phyloP scores from a whole-genome alignment of 495 filamentous ascomycete species.

The Penicillium salamii region DNA sequence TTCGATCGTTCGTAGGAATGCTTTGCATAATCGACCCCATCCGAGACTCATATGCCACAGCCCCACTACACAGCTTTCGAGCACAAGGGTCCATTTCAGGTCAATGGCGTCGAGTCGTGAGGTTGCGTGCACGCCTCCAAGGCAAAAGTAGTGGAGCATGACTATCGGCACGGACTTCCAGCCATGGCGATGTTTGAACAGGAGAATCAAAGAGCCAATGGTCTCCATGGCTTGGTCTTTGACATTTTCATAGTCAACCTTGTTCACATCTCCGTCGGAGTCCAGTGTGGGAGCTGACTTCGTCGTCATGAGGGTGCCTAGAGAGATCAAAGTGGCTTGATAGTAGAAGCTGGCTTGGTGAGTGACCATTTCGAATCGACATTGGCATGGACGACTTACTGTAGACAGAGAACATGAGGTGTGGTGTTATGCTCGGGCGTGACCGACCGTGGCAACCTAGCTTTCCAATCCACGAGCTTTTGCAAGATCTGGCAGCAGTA shows the following conservation, averaged over 20 bases:
- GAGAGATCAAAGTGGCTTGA: slow-evolving; percentile 16
- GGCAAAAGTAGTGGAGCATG: slow-evolving; percentile 28
- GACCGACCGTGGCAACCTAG: slow-evolving; percentile 10
- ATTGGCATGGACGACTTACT: slow-evolving; percentile 9
- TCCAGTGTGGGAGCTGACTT: neutral
- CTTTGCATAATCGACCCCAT: slow-evolving; percentile 26
- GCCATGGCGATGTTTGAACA: slow-evolving; percentile 22
- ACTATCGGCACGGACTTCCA: slow-evolving; percentile 29
- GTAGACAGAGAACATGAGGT: slow-evolving; percentile 20
- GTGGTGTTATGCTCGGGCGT: slow-evolving; percentile 14
- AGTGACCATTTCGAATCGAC: neutral
- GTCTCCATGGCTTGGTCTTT: slow-evolving; percentile 19
- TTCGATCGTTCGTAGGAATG: slow-evolving; percentile 26
- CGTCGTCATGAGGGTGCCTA: slow-evolving; percentile 12
- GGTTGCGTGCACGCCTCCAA: slow-evolving; percentile 21
- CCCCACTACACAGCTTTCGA: slow-evolving; percentile 25
- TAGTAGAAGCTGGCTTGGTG: slow-evolving; percentile 16
- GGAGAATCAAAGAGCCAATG: slow-evolving; percentile 22
- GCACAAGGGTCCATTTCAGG: slow-evolving; percentile 23
- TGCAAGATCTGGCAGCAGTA: neutral
- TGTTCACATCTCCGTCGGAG: neutral
- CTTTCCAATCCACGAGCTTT: slow-evolving; percentile 11
- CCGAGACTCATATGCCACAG: slow-evolving; percentile 30
- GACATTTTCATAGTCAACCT: slow-evolving; percentile 6
- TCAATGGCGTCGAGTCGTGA: slow-evolving; percentile 12